Base-by-base conservation (phyloP, 306 rosid genomes). In the Begonia masoniana region DNA sequence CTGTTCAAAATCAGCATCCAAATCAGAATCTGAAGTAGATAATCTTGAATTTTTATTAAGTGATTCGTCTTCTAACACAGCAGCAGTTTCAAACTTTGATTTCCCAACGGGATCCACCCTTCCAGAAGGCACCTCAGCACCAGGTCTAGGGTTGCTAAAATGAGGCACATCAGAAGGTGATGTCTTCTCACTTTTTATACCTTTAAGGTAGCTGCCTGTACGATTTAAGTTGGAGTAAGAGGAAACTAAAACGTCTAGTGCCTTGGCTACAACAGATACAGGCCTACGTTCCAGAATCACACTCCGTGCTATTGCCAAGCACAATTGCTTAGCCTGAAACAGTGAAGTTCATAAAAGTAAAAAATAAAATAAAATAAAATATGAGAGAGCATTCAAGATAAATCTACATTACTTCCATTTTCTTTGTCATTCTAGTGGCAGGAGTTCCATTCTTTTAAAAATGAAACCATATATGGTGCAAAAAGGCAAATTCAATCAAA, bases 291-390 rank as follows among this genome's bases (percentile, higher is more conserved):
- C 99, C 41, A 91, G 82, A 75, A 91, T 77, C 50, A 75, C 83
- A 45, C 85, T 85, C 19, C 79, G 71, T 55, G 74, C 61, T 50
- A 86, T 73, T 51, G 81, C 84, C 81, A 86, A 68, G 77, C 82
- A 86, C 79, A 91, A 74, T 61, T 83, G 88, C 63, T 91, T 91
- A 62, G 92, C 96, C 99, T 91, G 92, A 68, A 76, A 61, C 57
- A 59, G 56, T 14, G 54, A 69, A 67, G 55, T 17, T 47, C 59
- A 58, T 39, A 61, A 8, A 51, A 41, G 48, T 26, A 1, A 26
- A 10, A 17, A 13, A 17, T 17, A 17, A 17, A 17, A 17, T 1
- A 51, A 61, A 35, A 11, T 36, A 51, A 52, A 55, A 12, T 2
- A 52, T 11, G 49, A 11, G 15, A 45, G 13, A 45, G n/a, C 7